Evolutionary conservation across 768 basidiomycete species (phyloP), one percentile per base, ranked within the genome.

Genomic region (Pholiota conissans): DNA sequence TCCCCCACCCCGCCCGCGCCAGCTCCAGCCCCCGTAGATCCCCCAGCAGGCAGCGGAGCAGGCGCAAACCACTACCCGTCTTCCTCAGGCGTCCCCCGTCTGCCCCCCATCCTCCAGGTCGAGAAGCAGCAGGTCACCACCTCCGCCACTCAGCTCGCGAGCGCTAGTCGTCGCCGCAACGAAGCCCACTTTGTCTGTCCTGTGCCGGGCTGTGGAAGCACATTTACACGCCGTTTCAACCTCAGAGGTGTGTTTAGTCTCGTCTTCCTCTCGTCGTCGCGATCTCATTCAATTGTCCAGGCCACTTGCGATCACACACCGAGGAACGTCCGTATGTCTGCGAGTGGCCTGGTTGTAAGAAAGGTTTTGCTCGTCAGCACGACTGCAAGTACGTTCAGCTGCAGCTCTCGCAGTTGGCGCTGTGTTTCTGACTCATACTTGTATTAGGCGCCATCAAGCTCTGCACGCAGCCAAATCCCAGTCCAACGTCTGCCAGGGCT

Each of bases 81-180:
- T 4, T 77, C 80, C 32, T 74, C 72, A 42, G 78, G 79, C 50
- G 81, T 81, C 5, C 79, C 79, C 5, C 75, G 81, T 50, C 78
- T 94, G 3, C 92, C 92, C 35, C 92, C 90, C 48, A 93, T 94
- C 67, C 75, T 92, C 29, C 91, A 93, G 73, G 92, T 94, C 51
- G 92, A 94, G 76, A 94, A 93, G 74, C 90, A 93, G 75, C 92
- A 93, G 73, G 95, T 98, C 29, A 98, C 95, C 39, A 96, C 95
- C 20, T 89, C 89, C 14, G 95, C 95, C 24, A 98, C 95, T 1
- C 93, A 95, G 72, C 81, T 90, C 2, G 95, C 95, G 11, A 94
- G 92, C 69, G 91, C 91, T 51, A 94, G 90, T 70, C 80, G 95
- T 53, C 79, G 95, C 49, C 81, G 93, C 65, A 95, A 95, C 67